Conservation (phyloP, 1,284 basidiomycete genomes). For the Cryptococcus sp. region DNA sequence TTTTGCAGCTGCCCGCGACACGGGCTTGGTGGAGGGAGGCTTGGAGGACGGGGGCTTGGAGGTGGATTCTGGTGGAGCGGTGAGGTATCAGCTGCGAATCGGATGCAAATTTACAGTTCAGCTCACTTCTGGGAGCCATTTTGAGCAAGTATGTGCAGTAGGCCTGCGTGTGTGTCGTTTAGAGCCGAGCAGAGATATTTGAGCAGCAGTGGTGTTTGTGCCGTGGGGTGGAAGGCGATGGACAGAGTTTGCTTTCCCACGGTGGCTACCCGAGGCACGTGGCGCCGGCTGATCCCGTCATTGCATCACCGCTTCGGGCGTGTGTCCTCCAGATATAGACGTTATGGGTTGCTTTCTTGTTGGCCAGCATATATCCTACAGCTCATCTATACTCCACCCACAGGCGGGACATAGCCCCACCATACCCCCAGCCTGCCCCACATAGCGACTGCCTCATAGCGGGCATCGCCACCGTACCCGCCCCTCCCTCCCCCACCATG, state of each 20-base stretch:
- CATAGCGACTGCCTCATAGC: too few species aligned
- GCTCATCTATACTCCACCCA: neutral
- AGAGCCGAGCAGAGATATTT: neutral
- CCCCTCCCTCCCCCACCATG: neutral
- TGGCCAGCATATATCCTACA: too few species aligned
- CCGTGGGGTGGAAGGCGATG: too few species aligned
- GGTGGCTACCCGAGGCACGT: neutral
- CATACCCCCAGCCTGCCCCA: too few species aligned
- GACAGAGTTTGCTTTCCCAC: too few species aligned
- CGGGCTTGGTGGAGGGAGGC: conserved; percentile 16
- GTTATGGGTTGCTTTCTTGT: too few species aligned
- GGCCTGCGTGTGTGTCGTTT: neutral
- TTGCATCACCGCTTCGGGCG: neutral
- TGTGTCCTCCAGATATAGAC: too few species aligned
- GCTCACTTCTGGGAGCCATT: conserved; percentile 32
- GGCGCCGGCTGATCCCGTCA: neutral
- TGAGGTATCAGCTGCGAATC: neutral
- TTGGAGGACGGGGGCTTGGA: conserved; percentile 11
- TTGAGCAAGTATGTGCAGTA: neutral
- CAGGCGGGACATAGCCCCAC: too few species aligned
- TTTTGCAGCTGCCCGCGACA: conserved; percentile 11
- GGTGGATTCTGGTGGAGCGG: conserved; percentile 6
- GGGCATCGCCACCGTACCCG: neutral
- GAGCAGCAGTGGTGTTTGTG: too few species aligned
- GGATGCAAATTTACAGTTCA: neutral